These are phyloP conservation scores for Penicillium sp. DNA, from an alignment of 2,329 filamentous ascomycete genomes.

Conservation along the genomic window DNA sequence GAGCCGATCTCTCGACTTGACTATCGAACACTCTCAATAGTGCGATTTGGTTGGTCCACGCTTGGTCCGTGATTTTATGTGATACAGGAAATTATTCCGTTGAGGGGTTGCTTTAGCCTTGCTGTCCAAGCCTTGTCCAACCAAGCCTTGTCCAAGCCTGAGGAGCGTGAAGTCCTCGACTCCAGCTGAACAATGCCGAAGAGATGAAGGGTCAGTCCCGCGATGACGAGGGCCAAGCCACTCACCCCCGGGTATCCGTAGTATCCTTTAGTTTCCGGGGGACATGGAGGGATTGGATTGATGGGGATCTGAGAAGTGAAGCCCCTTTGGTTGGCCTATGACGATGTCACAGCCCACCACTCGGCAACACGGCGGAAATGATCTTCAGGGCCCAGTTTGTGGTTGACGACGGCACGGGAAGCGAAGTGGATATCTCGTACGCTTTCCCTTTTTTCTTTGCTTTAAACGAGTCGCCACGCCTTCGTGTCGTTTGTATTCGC, in stretches of 20 bases:
- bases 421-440: background rate
- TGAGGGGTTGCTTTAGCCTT: background rate
- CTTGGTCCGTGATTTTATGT: background rate
- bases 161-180: background rate
- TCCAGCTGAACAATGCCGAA: background rate
- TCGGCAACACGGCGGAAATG: constrained; percentile 9
- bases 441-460: background rate
- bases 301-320: background rate
- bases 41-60: background rate
- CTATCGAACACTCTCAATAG: background rate
- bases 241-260: background rate
- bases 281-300: background rate
- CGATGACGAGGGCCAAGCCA: background rate
- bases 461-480: constrained; percentile 2
- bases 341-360: background rate
- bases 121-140: too few species aligned
- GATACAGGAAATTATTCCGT: background rate
- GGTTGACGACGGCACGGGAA: background rate
- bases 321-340: background rate
- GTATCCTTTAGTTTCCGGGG: background rate
- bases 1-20: background rate
- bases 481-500: background rate
- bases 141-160: background rate
- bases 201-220: background rate
- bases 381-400: constrained; percentile 16